Base-by-base conservation (phyloP, 805 yeast genomes). In the Candida maltosa region DNA sequence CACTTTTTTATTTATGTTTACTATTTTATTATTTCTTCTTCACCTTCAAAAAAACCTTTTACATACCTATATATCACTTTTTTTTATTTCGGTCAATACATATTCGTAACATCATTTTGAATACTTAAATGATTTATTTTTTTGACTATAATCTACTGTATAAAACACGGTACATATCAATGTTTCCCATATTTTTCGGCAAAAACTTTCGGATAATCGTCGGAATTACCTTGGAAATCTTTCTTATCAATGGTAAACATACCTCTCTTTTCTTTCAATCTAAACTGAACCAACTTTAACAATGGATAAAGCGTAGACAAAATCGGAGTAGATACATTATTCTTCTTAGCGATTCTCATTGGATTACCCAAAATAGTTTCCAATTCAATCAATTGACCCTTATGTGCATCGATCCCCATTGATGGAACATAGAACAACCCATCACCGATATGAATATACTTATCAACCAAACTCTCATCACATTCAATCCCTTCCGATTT, bases 401-500 rank as follows among this genome's bases (percentile, higher is more conserved):
- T 65, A 23, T 60, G 54, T 26, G 46, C 41, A 37, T 67, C 73
- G 6, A 64, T 57, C 23, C 56, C 53, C 72, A 66, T 66, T 12
- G 70, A 65, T 12, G 72, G 73, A 2, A 54, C 38, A 46, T 65
- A 67, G 42, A 62, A 65, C n/a, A 52, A 44, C 5, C 69, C 70
- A 41, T 65, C 72, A 10, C 67, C 64, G 15, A 76, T 66, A 43
- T 76, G 78, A 24, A 77, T 53, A 65, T 78, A 73, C 31, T 49
- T 41, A 18, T 74, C 64, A 40, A 75, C 75, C 15, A 69, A 54
- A 6, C 17, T 14, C 16, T 56, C 68, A 1, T 78, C 76, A 21
- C 84, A 49, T 3, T 62, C 65, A 24, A 74, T 70, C 0, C 86
- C 86, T 39, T 81, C 89, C 7, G 85, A 76, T 34, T 72, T 74